Evolutionary conservation across 805 yeast genomes (phyloP).

Genomic region (Grigorovia yakushimaensis): DNA sequence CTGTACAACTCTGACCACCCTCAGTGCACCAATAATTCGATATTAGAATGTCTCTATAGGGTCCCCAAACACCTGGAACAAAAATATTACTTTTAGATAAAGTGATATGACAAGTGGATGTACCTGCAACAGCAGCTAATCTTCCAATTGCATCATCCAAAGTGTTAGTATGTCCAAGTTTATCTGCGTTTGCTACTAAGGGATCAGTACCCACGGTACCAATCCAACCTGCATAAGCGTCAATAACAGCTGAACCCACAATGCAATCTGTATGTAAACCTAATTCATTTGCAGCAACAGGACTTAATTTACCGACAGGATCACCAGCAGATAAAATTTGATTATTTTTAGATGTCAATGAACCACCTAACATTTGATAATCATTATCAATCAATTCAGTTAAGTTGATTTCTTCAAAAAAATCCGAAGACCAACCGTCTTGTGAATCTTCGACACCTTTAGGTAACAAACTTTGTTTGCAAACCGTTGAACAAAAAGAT

Average conservation of each 20-base stretch:
- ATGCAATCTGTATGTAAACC: constrained; percentile 73
- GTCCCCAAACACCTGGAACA: constrained; percentile 98
- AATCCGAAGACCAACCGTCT: constrained; percentile 85
- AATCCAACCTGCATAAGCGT: constrained; percentile 98
- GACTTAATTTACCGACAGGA: constrained; percentile 62
- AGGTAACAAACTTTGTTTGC: constrained; percentile 94
- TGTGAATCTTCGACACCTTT: constrained; percentile 78
- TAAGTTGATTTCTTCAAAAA: constrained; percentile 57
- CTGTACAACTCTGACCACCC: constrained; percentile 98
- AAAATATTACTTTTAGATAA: constrained; percentile 77
- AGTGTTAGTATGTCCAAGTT: constrained; percentile 31
- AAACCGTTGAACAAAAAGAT: constrained; percentile 81
- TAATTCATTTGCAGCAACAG: constrained; percentile 63
- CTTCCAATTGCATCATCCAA: constrained; percentile 39
- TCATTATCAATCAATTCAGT: constrained; percentile 70
- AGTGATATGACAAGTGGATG: constrained; percentile 93
- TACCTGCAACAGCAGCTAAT: constrained; percentile 96
- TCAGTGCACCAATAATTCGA: constrained; percentile 91
- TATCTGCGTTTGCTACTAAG: constrained; percentile 25
- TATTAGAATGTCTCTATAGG: constrained; percentile 88
- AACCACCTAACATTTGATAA: constrained; percentile 76
- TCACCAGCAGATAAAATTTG: constrained; percentile 80
- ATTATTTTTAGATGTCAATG: constrained; percentile 40
- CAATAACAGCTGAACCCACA: constrained; percentile 94
- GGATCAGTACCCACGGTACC: constrained; percentile 94